Evolutionary conservation across 2,329 filamentous ascomycete species (phyloP).

Genomic region (Grosmannia clavigera): DNA sequence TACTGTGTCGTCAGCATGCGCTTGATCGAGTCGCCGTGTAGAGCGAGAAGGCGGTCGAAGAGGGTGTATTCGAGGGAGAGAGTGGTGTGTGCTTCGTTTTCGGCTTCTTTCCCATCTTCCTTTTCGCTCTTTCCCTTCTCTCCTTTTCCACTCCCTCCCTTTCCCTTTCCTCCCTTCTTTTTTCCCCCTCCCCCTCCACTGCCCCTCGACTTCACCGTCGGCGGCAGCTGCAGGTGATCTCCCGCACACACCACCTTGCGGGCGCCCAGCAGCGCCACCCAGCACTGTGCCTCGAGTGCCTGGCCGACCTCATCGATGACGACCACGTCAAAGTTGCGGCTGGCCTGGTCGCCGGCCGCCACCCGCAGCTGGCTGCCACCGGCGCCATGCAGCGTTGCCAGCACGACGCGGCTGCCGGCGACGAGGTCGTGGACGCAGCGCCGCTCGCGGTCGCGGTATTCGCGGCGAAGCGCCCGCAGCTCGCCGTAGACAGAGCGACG

Average conservation of each 20-base stretch:
- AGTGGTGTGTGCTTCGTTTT: conserved; percentile 19
- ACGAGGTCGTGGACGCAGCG: conserved; percentile 70
- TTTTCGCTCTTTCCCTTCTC: background rate
- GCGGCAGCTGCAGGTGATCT: conserved; percentile 87
- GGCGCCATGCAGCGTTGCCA: conserved; percentile 85
- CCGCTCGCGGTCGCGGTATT: conserved; percentile 75
- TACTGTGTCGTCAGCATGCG: conserved; percentile 95
- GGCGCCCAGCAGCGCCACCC: conserved; percentile 75
- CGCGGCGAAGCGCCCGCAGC: conserved; percentile 71
- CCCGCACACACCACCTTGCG: conserved; percentile 83
- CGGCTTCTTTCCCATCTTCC: too few species aligned
- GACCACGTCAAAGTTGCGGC: conserved; percentile 80
- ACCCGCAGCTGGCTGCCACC: conserved; percentile 67
- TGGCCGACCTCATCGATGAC: conserved; percentile 95
- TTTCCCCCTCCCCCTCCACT: background rate
- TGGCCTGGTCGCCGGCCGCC: conserved; percentile 13
- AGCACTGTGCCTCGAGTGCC: conserved; percentile 91
- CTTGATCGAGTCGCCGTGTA: conserved; percentile 78
- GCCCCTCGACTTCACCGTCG: conserved; percentile 68
- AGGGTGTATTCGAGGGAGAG: conserved; percentile 65
- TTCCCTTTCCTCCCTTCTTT: too few species aligned
- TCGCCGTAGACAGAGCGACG: conserved; percentile 71
- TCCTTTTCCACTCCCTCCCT: background rate
- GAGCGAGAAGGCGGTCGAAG: conserved; percentile 73
- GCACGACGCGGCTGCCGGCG: conserved; percentile 67